Conservation (phyloP, 208 protist genomes). For the Phytomonas serpens region DNA sequence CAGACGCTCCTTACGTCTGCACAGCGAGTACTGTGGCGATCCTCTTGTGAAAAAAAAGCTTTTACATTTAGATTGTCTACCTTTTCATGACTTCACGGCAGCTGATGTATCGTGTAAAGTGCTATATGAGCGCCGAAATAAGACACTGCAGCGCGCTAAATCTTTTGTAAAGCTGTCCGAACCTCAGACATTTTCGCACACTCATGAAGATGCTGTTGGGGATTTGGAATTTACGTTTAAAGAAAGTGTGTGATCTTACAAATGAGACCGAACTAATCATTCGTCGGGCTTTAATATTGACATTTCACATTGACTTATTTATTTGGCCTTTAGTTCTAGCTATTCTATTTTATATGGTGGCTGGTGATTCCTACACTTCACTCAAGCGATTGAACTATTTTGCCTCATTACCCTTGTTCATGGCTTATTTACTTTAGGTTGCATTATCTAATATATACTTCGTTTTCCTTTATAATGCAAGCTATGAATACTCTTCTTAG, state of each 20-base stretch:
- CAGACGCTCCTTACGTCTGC: slow-evolving; percentile 33
- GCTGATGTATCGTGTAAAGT: slow-evolving; percentile 34
- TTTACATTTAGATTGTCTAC: slow-evolving; percentile 49
- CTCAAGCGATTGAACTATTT: not conserved
- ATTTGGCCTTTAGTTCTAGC: not conserved
- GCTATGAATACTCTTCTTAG: slow-evolving; percentile 4
- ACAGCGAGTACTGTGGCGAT: slow-evolving; percentile 61
- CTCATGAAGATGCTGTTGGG: slow-evolving; percentile 65
- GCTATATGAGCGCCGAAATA: slow-evolving; percentile 18
- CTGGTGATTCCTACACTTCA: not conserved
- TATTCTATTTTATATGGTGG: not conserved
- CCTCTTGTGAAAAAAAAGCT: slow-evolving; percentile 33
- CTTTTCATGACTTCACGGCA: slow-evolving; percentile 59
- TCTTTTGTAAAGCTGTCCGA: slow-evolving; percentile 66
- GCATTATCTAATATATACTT: not conserved
- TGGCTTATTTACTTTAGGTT: not conserved
- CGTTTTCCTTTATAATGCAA: slow-evolving; percentile 14
- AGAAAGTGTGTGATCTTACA: slow-evolving; percentile 11
- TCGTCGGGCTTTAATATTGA: slow-evolving; percentile 1
- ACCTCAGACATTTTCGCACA: slow-evolving; percentile 75
- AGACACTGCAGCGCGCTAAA: slow-evolving; percentile 29
- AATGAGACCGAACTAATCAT: slow-evolving; percentile 1
- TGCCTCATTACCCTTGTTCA: slow-evolving; percentile 1
- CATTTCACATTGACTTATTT: slow-evolving; percentile 2
- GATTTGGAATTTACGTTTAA: slow-evolving; percentile 59